These are phyloP conservation scores for Schizonepeta tenuifolia DNA, from an alignment of 257 asterid species.

Conservation along the genomic window DNA sequence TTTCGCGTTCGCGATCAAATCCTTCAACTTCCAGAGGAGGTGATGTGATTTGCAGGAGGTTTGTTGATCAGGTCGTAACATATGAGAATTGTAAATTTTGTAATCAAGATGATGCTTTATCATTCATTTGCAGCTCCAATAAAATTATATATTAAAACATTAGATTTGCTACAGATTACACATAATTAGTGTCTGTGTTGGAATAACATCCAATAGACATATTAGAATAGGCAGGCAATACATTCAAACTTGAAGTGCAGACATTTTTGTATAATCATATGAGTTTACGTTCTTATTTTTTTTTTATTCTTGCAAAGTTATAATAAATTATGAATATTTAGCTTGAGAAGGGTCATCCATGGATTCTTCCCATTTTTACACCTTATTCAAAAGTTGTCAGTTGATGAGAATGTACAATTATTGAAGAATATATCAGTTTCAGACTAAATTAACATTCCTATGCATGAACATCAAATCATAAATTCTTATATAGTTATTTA, in stretches of 20 bases:
- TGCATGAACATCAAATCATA: too few species aligned
- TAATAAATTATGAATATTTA: background rate
- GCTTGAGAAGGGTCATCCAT: background rate
- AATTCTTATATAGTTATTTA: too few species aligned
- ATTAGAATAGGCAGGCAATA: background rate
- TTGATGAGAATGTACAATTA: too few species aligned
- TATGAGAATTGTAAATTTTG: slow-evolving; percentile 37
- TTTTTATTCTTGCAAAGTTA: background rate
- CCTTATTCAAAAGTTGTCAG: too few species aligned
- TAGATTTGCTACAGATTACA: background rate
- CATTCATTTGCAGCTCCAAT: slow-evolving; percentile 33
- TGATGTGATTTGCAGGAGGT: slow-evolving; percentile 42
- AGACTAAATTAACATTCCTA: too few species aligned
- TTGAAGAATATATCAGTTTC: too few species aligned
- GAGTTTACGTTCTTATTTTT: background rate
- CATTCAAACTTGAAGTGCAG: background rate
- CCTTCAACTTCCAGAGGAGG: slow-evolving; percentile 88
- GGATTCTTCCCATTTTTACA: too few species aligned
- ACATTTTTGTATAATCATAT: slow-evolving; percentile 4
- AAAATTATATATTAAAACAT: slow-evolving; percentile 9
- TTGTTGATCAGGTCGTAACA: background rate
- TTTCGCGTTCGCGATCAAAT: slow-evolving; percentile 78
- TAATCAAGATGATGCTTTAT: slow-evolving; percentile 23
- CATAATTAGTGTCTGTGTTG: background rate
- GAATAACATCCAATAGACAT: background rate